Conservation (phyloP, 2,329 filamentous ascomycete genomes). For the Calonectria hawksworthii region DNA sequence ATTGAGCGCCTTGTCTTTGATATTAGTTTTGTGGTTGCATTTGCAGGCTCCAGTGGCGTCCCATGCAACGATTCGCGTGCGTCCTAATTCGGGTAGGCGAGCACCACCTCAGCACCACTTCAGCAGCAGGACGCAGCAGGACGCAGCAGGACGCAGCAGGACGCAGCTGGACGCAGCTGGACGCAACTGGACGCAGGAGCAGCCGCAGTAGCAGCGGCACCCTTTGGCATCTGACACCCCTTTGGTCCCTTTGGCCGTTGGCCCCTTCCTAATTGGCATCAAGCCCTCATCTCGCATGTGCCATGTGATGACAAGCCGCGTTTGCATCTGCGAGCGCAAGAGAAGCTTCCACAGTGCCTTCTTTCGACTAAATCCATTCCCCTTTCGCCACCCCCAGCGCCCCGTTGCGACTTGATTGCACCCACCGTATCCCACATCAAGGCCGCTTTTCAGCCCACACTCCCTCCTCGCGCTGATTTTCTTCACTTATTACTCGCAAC, state of each 20-base stretch:
- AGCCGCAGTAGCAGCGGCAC: not conserved
- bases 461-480: not conserved
- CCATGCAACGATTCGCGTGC: not conserved
- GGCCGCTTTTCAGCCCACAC: not conserved
- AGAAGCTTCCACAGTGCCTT: conserved; percentile 3
- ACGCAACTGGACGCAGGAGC: not conserved
- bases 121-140: not conserved
- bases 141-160: not conserved
- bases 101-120: not conserved
- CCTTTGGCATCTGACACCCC: not conserved
- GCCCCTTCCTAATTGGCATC: not conserved
- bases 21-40: not conserved
- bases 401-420: not conserved
- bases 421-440: not conserved
- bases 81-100: not conserved
- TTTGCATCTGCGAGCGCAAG: not conserved
- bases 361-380: not conserved
- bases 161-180: not conserved
- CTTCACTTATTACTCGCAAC: not conserved
- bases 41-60: not conserved
- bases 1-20: not conserved
- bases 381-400: not conserved
- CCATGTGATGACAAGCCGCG: conserved; percentile 1
- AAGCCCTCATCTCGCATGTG: conserved; percentile 14
- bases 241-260: not conserved